Percentiles rank a stretch among this genome's conserved stretches.
phyloP scores from a whole-genome alignment of 495 filamentous ascomycete genomes.

The Hypoxylon fuscum region DNA sequence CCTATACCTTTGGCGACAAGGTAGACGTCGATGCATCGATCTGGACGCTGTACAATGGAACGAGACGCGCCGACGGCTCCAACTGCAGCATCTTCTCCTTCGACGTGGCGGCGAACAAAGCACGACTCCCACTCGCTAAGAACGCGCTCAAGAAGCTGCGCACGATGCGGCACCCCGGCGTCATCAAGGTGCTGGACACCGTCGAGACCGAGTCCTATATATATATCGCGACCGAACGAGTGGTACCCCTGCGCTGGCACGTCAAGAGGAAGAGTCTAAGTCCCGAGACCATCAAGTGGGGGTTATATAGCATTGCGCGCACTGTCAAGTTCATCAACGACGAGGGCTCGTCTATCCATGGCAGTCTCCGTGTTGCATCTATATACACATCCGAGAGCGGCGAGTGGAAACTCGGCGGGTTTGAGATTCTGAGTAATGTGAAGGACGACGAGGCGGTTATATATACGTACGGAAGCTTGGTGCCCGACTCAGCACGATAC shows the following conservation, averaged over 20 bases:
- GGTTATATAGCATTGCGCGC: slow-evolving; percentile 83
- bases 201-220: slow-evolving; percentile 95
- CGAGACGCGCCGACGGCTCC: slow-evolving; percentile 88
- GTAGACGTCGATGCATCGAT: slow-evolving; percentile 89
- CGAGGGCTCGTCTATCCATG: slow-evolving; percentile 90
- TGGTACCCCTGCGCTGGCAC: slow-evolving; percentile 86
- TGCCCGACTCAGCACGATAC: slow-evolving; percentile 83
- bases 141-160: slow-evolving; percentile 93
- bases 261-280: slow-evolving; percentile 83
- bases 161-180: slow-evolving; percentile 91
- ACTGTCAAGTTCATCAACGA: slow-evolving; percentile 96
- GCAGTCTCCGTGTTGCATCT: slow-evolving; percentile 81
- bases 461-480: slow-evolving; percentile 85
- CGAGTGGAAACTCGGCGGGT: slow-evolving; percentile 95
- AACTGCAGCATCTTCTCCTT: slow-evolving; percentile 97
- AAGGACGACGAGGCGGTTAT: slow-evolving; percentile 94
- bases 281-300: slow-evolving; percentile 95
- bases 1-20: slow-evolving; percentile 89
- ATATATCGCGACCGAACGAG: slow-evolving; percentile 92
- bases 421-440: slow-evolving; percentile 91
- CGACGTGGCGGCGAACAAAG: slow-evolving; percentile 80
- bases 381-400: slow-evolving; percentile 94
- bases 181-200: slow-evolving; percentile 91
- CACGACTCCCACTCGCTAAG: slow-evolving; percentile 82
- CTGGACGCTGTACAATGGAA: slow-evolving; percentile 92